Percentiles rank a stretch among this genome's conserved stretches.
These are phyloP conservation scores for Picea mariana DNA, from an alignment of 83 land plant genomes.

Conservation along the genomic window DNA sequence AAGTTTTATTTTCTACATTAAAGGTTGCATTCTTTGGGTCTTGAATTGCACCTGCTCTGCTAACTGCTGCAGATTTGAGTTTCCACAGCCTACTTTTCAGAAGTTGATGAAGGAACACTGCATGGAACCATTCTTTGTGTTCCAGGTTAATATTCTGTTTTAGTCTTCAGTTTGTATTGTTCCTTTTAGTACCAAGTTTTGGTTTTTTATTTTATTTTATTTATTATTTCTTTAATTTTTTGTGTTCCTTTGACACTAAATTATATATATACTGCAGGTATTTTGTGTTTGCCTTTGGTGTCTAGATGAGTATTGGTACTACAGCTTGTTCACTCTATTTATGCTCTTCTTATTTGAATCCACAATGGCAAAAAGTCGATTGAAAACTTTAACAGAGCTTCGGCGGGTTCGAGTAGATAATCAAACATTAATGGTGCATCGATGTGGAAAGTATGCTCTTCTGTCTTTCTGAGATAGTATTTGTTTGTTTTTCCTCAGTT, in stretches of 20 bases:
- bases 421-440: slow-evolving; percentile 91
- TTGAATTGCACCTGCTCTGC: not conserved
- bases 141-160: slow-evolving; percentile 65
- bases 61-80: slow-evolving; percentile 73
- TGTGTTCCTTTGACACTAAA: not conserved
- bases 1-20: not conserved
- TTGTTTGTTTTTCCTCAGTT: not conserved
- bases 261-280: slow-evolving; percentile 55
- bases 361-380: slow-evolving; percentile 92
- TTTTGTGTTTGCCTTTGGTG: slow-evolving; percentile 99
- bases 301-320: slow-evolving; percentile 98
- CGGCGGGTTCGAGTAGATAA: slow-evolving; percentile 92
- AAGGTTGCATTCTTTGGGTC: not conserved
- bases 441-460: slow-evolving; percentile 91
- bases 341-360: slow-evolving; percentile 98
- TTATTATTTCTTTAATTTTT: not conserved
- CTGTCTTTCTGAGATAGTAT: not conserved
- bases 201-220: not conserved
- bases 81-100: slow-evolving; percentile 96
- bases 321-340: slow-evolving; percentile 94
- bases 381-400: slow-evolving; percentile 88
- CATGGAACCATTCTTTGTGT: slow-evolving; percentile 99
- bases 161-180: not conserved
- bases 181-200: slow-evolving; percentile 1
- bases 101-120: slow-evolving; percentile 96